phyloP scores from a whole-genome alignment of 1,284 basidiomycete genomes.

The Peniophora sp. region DNA sequence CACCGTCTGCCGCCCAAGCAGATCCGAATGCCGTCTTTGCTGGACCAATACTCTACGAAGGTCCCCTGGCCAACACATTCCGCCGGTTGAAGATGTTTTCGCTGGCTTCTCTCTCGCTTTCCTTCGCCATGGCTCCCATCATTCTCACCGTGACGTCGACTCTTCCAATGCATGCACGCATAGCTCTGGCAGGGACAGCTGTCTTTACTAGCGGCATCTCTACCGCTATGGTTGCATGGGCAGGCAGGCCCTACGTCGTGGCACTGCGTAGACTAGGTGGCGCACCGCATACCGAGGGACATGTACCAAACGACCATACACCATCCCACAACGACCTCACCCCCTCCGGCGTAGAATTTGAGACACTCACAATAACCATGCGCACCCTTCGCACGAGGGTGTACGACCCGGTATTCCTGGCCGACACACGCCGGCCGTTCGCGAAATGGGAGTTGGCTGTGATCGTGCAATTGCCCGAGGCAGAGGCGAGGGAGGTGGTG shows the following conservation, averaged over 20 bases:
- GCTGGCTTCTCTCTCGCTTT: conserved; percentile 67
- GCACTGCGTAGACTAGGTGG: conserved; percentile 25
- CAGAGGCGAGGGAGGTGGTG: conserved; percentile 28
- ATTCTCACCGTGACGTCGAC: conserved; percentile 75
- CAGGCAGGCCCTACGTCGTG: conserved; percentile 44
- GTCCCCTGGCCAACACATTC: conserved; percentile 68
- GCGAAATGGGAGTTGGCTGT: conserved; percentile 76
- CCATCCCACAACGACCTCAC: conserved; percentile 15
- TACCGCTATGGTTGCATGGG: conserved; percentile 72
- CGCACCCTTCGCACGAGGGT: conserved; percentile 56
- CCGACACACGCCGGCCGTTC: conserved; percentile 63
- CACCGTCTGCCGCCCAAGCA: too few relatives aligned
- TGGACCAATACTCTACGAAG: conserved; percentile 31
- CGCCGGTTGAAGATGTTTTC: conserved; percentile 79
- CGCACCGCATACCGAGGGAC: conserved; percentile 8
- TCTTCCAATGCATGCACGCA: conserved; percentile 62
- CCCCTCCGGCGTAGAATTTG: conserved; percentile 56
- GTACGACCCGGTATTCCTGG: conserved; percentile 67
- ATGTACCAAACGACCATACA: conserved; percentile 14
- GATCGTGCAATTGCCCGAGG: conserved; percentile 37
- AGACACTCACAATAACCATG: conserved; percentile 59
- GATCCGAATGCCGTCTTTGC: background rate
- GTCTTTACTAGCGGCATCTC: conserved; percentile 64
- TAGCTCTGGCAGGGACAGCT: conserved; percentile 63
- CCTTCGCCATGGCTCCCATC: conserved; percentile 66